Evolutionary conservation across 2,329 filamentous ascomycete genomes (phyloP), one percentile per base, ranked within the genome.

Genomic region (Aaosphaeria arxii): DNA sequence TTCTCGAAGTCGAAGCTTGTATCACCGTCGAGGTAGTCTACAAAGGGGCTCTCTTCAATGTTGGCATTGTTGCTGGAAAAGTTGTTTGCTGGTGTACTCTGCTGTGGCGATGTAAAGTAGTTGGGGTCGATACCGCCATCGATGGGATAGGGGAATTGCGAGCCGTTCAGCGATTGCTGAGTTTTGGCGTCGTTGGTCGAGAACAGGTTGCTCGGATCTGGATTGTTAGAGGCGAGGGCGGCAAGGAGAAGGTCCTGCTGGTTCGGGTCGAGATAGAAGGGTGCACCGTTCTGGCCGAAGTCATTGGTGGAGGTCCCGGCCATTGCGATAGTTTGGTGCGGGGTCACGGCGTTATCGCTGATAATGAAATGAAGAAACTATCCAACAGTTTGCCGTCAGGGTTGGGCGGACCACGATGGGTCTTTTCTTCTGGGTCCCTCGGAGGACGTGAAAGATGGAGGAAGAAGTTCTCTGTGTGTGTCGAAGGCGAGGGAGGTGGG

Each of bases 1-100:
- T 76, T 76, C 49, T 90, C 85, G 55, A 91, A 91, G 58, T 91
- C 88, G 66, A 90, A 91, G 64, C 78, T 85, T 33, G 80, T 81
- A 62, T 91, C 88, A 50, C 77, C 77, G 50, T 91, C 89, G 49
- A 90, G 84, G 42, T 91, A 94, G 64, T 96, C 90, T 49, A 95
- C 78, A 63, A 86, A 91, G 0, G 91, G 90, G 54, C 87, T 94
- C 43, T 91, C 87, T 31, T 90, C 83, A 7, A 75, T 54, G 48
- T 83, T 40, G 39, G 39, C 11, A 28, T 40, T 80, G 54, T 75
- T 79, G 17, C 17, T 24, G 17, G 17, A 24, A 47, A 82, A 67
- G 29, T 71, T 71, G 32, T 77, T 74, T 2, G 74, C 54, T 11
- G 62, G 61, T 1, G 63, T 63, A 41, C 52, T 58, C 46, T 72